Percentiles rank a stretch among this genome's conserved stretches.
These are phyloP conservation scores for Starmerella sp. DNA, from an alignment of 805 yeast genomes.

Conservation along the genomic window DNA sequence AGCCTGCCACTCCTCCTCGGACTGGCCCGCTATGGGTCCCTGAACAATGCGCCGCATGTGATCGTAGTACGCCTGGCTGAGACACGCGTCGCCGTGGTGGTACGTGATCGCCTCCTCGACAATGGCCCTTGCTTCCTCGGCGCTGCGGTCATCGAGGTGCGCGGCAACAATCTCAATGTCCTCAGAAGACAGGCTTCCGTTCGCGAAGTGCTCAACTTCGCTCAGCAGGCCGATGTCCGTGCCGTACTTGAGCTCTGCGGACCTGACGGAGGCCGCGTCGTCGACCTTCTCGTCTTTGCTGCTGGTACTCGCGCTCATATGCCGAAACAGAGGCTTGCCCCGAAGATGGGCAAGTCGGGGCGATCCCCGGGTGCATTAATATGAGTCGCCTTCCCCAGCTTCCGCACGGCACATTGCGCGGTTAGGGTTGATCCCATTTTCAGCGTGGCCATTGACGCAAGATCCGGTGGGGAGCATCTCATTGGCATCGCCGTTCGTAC, in stretches of 20 bases:
- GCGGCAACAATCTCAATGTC: conserved; percentile 10
- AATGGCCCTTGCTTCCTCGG: conserved; percentile 33
- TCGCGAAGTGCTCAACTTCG: conserved; percentile 3
- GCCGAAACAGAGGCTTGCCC: no score
- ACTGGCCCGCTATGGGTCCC: conserved; percentile 8
- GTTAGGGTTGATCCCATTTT: not conserved
- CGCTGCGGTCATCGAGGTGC: conserved; percentile 23
- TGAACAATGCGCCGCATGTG: conserved; percentile 28
- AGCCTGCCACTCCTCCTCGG: conserved; percentile 21
- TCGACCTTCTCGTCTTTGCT: not conserved
- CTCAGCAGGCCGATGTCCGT: not conserved
- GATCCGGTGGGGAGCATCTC: no score
- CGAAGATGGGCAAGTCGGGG: no score
- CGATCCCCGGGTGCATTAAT: not conserved
- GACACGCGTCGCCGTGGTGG: conserved; percentile 40
- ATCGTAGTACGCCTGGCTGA: conserved; percentile 32
- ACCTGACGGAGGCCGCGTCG: not conserved
- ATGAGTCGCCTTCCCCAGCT: not conserved
- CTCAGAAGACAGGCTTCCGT: conserved; percentile 2
- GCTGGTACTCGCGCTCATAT: not conserved
- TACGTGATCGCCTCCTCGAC: conserved; percentile 33
- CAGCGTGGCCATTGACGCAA: not conserved
- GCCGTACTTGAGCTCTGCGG: not conserved
- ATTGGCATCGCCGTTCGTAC: no score
- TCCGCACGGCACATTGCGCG: not conserved